Base-by-base conservation (phyloP, 257 asterid species). In the Przewalskia tangutica region DNA sequence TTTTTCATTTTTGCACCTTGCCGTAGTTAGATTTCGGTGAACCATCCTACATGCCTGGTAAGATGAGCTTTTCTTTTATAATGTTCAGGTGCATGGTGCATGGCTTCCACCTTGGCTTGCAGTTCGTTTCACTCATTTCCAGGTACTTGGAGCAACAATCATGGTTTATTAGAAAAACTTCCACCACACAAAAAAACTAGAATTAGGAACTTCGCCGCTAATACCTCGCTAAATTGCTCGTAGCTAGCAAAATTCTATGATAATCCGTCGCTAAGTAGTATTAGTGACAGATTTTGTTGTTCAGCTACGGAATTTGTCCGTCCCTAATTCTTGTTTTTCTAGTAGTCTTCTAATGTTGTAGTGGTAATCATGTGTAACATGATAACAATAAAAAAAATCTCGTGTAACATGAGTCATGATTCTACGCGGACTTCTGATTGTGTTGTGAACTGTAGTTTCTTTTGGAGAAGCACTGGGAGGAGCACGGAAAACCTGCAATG, bases 71-170 rank as follows among this genome's bases (percentile, higher is more conserved):
- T 79, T 85, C 42, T 54, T 79, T 50, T 50, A 13, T 23, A 84
- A 50, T 3, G 23, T 48, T 85, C 88, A 94, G 98, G 90, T 82
- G 77, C 96, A 90, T 62, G 88, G 92, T 84, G 95, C 97, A 82
- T 94, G 98, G 98, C 89, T 93, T 88, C 98, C 98, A 46, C 96
- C 92, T 71, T 94, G 98, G 98, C 89, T 93, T 86, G 93, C 91
- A 62, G 86, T 79, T 82, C 91, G 85, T 80, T 75, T 87, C 16
- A 76, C 80, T 50, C 86, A 70, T 46, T 87, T 81, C 83, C 94
- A 88, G 97, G 97, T 90, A 88, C 77, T 44, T 82, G 23, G 79
- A 73, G 40, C 13, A 48, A 50, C 62, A 48, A 71, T 73, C 60
- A 0, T 73, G 42, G 23, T 73, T 20, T 12, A 12, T 46, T 71